These are phyloP conservation scores for Prinsepia uniflora DNA, from an alignment of 306 rosid genomes.

Conservation along the genomic window DNA sequence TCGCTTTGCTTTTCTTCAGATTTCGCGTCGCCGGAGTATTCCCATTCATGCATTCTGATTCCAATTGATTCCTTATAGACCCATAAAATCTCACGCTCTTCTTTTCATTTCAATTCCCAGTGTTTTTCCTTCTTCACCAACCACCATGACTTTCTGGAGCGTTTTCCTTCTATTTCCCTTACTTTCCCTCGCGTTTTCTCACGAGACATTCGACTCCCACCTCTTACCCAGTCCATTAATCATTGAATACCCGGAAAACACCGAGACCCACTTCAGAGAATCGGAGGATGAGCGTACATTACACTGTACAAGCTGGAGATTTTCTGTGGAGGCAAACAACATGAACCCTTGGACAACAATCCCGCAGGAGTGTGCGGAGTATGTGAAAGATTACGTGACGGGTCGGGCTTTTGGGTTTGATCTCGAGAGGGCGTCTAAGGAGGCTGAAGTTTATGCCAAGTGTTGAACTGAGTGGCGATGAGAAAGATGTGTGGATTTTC, in stretches of 20 bases:
- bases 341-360: constrained; percentile 60
- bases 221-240: constrained; percentile 54
- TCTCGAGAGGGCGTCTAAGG: constrained; percentile 52
- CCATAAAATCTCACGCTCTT: not conserved
- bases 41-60: not conserved
- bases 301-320: constrained; percentile 73
- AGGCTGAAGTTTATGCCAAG: constrained; percentile 52
- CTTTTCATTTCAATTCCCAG: not conserved
- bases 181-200: constrained; percentile 36
- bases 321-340: constrained; percentile 79
- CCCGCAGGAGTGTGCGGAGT: constrained; percentile 55
- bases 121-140: too few relatives aligned
- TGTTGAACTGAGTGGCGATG: constrained; percentile 52
- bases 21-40: not conserved
- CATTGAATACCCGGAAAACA: constrained; percentile 38
- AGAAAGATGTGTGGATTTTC: constrained; percentile 76
- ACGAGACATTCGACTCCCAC: constrained; percentile 36
- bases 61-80: not conserved
- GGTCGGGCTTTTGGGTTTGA: constrained; percentile 55
- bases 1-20: not conserved
- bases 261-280: constrained; percentile 23
- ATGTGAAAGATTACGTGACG: constrained; percentile 57
- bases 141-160: constrained; percentile 30
- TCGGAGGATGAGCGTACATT: constrained; percentile 35
- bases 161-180: constrained; percentile 32